These are phyloP conservation scores for Epichloe hybrida DNA, from an alignment of 2,329 filamentous ascomycete species.

Conservation along the genomic window DNA sequence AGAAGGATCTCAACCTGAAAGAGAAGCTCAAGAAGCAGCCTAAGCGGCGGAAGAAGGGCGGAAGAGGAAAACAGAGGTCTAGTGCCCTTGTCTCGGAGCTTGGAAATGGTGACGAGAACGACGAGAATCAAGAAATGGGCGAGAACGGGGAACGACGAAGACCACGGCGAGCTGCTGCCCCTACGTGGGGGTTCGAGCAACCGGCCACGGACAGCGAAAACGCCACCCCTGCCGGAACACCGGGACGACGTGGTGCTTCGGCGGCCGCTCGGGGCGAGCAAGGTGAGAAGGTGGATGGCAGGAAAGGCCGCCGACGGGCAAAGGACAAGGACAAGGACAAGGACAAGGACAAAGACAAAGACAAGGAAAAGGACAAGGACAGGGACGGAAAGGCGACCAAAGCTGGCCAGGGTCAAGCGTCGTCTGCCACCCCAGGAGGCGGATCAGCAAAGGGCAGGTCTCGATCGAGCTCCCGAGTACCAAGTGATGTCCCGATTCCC, in stretches of 20 bases:
- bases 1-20: slow-evolving; percentile 61
- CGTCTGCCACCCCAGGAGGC: slow-evolving; percentile 30
- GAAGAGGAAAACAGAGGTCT: slow-evolving; percentile 44
- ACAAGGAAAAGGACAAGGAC: slow-evolving; percentile 12
- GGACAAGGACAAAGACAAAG: slow-evolving; percentile 12
- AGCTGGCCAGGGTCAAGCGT: slow-evolving; percentile 21
- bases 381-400: slow-evolving; percentile 27
- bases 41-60: slow-evolving; percentile 42
- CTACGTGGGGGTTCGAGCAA: slow-evolving; percentile 55
- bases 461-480: slow-evolving; percentile 38
- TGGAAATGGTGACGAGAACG: slow-evolving; percentile 42
- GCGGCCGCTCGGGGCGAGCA: slow-evolving; percentile 27
- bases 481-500: slow-evolving; percentile 19
- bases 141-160: slow-evolving; percentile 48
- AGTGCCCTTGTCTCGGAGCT: slow-evolving; percentile 55
- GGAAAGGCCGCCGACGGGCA: slow-evolving; percentile 24
- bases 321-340: slow-evolving; percentile 22
- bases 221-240: slow-evolving; percentile 41
- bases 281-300: slow-evolving; percentile 31
- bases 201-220: slow-evolving; percentile 45
- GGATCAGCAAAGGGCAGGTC: slow-evolving; percentile 33
- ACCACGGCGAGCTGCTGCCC: slow-evolving; percentile 53
- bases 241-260: slow-evolving; percentile 34
- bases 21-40: slow-evolving; percentile 57
- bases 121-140: slow-evolving; percentile 40